Percentiles rank a stretch among this genome's conserved stretches.
phyloP scores from a whole-genome alignment of 768 basidiomycete genomes.

The Lactarius sp. region DNA sequence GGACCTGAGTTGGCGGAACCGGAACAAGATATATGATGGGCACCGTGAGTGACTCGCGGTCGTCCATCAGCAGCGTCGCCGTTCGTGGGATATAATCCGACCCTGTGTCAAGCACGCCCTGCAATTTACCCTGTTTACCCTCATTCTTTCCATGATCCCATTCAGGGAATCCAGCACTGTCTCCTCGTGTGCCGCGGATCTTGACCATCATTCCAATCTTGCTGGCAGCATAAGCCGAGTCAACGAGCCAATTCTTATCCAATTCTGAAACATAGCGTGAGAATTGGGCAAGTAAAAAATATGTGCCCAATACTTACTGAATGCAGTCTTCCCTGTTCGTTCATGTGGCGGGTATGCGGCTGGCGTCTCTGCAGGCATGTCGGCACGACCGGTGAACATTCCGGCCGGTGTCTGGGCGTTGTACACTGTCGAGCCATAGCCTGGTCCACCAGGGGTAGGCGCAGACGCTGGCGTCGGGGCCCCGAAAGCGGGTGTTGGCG shows the following conservation, averaged over 20 bases:
- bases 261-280: slow-evolving; percentile 30
- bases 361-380: slow-evolving; percentile 31
- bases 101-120: slow-evolving; percentile 29
- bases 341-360: slow-evolving; percentile 37
- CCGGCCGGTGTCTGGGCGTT: slow-evolving; percentile 33
- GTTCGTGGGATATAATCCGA: slow-evolving; percentile 30
- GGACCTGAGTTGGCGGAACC: slow-evolving; percentile 36
- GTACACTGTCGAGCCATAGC: slow-evolving; percentile 33
- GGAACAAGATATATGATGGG: slow-evolving; percentile 41
- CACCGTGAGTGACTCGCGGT: slow-evolving; percentile 36
- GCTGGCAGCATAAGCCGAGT: slow-evolving; percentile 31
- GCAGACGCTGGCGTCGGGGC: slow-evolving; percentile 38
- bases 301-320: slow-evolving; percentile 18
- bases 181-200: slow-evolving; percentile 35
- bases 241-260: slow-evolving; percentile 41
- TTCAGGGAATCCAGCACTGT: slow-evolving; percentile 32
- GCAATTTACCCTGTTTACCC: slow-evolving; percentile 29
- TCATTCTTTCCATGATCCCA: slow-evolving; percentile 36
- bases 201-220: slow-evolving; percentile 38
- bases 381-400: slow-evolving; percentile 21
- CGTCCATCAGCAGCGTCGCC: slow-evolving; percentile 33
- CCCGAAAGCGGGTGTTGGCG: slow-evolving; percentile 28
- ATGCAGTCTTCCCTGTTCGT: slow-evolving; percentile 26
- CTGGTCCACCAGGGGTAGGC: slow-evolving; percentile 34
- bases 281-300: slow-evolving; percentile 1